Base-by-base conservation (phyloP, 2,329 filamentous ascomycete genomes). In the Tricladium varicosporioides region DNA sequence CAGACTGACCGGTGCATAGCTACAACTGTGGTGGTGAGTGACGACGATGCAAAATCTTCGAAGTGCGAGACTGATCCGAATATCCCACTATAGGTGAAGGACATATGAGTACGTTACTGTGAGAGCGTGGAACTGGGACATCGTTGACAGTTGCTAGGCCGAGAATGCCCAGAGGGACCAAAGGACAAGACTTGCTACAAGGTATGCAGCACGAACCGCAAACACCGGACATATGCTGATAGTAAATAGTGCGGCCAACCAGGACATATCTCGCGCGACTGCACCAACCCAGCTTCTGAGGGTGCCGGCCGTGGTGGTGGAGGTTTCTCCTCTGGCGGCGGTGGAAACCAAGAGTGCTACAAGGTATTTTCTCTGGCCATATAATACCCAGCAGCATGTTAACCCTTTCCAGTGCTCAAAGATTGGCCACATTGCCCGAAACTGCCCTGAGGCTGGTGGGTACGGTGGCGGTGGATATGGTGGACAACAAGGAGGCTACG, bases 381-480 rank as follows among this genome's bases (percentile, higher is more conserved):
- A 14, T 14, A 54, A 1, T 13, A 5, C 11, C 11, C 14, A 14
- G 49, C 49, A 5, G 13, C 16, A 1, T 13, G 11, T 58, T 63
- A 13, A 64, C 16, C 19, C 13, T 13, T 42, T 51, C 8, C 18
- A 86, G 88, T 99, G 94, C 78, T 92, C 92, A 63, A 90, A 96
- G 80, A 83, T 92, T 65, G 94, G 94, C 60, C 94, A 97, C 83
- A 97, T 97, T 75, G 93, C 94, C 68, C 91, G 89, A 69, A 92
- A 92, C 83, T 94, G 90, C 85, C 80, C 83, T 70, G 84, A 90
- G 77, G 81, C 81, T 59, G 81, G 81, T 65, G 75, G 78, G 60
- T 79, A 79, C 67, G 73, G 63, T 54, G 71, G 78, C 65, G 49
- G 50, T 31, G 74, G 75, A 52, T 74, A 74, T 63, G 73, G 74